These are phyloP conservation scores for Funneliformis geosporum DNA, from an alignment of 192 early-diverging fungal genomes.

Conservation along the genomic window DNA sequence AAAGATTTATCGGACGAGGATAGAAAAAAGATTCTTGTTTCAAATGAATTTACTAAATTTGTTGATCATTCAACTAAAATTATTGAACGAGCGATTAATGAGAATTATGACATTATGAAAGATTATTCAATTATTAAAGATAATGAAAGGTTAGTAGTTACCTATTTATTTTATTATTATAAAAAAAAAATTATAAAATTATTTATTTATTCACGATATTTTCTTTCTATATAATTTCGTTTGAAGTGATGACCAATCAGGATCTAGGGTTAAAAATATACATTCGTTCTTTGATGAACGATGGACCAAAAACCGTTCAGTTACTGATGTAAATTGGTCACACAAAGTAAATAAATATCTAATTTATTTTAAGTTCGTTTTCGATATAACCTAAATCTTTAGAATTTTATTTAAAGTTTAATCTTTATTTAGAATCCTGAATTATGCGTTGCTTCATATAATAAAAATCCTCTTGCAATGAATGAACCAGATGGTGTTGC, in stretches of 20 bases:
- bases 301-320: conserved; percentile 82
- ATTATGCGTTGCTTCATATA: conserved; percentile 86
- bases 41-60: conserved; percentile 82
- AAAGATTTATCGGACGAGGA: conserved; percentile 86
- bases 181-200: not conserved
- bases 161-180: no score
- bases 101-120: conserved; percentile 87
- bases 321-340: conserved; percentile 95
- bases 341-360: conserved; percentile 56
- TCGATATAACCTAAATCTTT: not conserved
- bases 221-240: not conserved
- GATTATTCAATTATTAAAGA: conserved; percentile 83
- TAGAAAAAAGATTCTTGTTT: conserved; percentile 69
- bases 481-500: conserved; percentile 96
- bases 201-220: not conserved
- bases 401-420: not conserved
- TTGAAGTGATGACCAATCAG: conserved; percentile 62
- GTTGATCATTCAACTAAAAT: conserved; percentile 85
- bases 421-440: conserved; percentile 70
- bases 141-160: conserved; percentile 48
- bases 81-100: conserved; percentile 86
- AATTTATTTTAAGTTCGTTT: not conserved
- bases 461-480: conserved; percentile 80
- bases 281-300: conserved; percentile 79
- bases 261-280: conserved; percentile 69